phyloP scores from a whole-genome alignment of 1,139 yeast genomes.

The Spathaspora sp. region DNA sequence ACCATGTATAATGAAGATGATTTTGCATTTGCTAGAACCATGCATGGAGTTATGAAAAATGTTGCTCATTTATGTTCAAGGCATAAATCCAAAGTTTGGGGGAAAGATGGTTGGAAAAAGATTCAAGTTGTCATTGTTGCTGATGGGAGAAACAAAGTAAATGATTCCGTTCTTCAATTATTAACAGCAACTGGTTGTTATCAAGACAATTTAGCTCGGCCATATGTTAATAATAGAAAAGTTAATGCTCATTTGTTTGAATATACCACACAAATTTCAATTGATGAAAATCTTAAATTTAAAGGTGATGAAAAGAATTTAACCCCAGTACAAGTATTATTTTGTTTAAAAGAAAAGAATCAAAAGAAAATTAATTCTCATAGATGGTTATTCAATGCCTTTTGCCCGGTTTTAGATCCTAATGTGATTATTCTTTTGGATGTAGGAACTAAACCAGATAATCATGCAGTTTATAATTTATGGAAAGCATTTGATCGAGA shows the following conservation, averaged over 20 bases:
- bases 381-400: constrained; percentile 91
- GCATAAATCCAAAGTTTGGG: constrained; percentile 84
- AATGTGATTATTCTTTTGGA: constrained; percentile 82
- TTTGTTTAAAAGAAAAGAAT: constrained; percentile 86
- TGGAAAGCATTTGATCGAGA: constrained; percentile 98
- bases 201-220: constrained; percentile 95
- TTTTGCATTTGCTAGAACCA: constrained; percentile 79
- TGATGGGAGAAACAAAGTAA: constrained; percentile 89
- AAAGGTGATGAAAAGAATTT: constrained; percentile 76
- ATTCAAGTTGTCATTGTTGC: constrained; percentile 86
- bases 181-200: constrained; percentile 93
- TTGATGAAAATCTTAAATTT: constrained; percentile 81
- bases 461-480: constrained; percentile 79
- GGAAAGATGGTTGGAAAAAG: constrained; percentile 93
- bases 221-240: constrained; percentile 83
- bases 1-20: constrained; percentile 98
- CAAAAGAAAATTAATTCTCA: constrained; percentile 92
- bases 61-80: constrained; percentile 84
- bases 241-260: constrained; percentile 94
- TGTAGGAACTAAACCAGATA: constrained; percentile 90
- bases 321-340: constrained; percentile 89
- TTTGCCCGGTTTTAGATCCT: constrained; percentile 88
- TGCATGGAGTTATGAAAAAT: constrained; percentile 91
- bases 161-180: constrained; percentile 78
- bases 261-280: constrained; percentile 86